Evolutionary conservation across 2,329 filamentous ascomycete species (phyloP).

Genomic region (Nannizzia gypsea): DNA sequence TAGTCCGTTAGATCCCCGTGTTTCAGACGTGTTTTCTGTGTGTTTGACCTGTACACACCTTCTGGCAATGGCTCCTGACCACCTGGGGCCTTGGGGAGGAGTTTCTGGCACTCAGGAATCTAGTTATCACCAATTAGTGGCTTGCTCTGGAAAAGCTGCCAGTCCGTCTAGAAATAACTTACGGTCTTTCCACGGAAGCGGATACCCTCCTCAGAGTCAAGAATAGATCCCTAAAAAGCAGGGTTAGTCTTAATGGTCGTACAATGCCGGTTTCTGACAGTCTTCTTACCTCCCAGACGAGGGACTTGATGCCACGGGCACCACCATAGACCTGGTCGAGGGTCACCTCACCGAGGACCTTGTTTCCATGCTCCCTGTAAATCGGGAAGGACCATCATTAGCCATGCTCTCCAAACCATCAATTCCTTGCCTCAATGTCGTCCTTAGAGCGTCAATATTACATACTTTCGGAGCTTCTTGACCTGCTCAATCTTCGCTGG

Average conservation of each 20-base stretch:
- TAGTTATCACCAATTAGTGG: constrained; percentile 24
- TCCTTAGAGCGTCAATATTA: not conserved
- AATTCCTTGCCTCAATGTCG: not conserved
- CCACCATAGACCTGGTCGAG: constrained; percentile 99
- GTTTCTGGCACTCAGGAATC: constrained; percentile 96
- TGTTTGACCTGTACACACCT: constrained; percentile 40
- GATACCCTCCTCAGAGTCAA: constrained; percentile 98
- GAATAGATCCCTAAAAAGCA: constrained; percentile 60
- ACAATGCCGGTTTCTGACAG: not conserved
- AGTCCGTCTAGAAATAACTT: constrained; percentile 18
- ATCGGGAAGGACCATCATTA: constrained; percentile 11
- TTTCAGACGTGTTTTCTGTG: not conserved
- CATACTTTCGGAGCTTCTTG: constrained; percentile 90
- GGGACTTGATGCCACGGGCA: constrained; percentile 95
- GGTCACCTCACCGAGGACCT: constrained; percentile 93
- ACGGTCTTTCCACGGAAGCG: constrained; percentile 95
- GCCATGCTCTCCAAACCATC: not conserved
- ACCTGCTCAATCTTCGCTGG: constrained; percentile 98
- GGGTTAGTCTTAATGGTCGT: not conserved
- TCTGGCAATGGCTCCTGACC: constrained; percentile 95
- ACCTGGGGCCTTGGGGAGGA: constrained; percentile 92
- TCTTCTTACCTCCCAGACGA: constrained; percentile 74
- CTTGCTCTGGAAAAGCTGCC: not conserved
- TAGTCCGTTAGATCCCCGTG: not conserved
- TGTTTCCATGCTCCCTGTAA: constrained; percentile 78